Evolutionary conservation across 352 stramenopile genomes (phyloP), one percentile per base, ranked within the genome.

Genomic region (Globisporangium emineosum): DNA sequence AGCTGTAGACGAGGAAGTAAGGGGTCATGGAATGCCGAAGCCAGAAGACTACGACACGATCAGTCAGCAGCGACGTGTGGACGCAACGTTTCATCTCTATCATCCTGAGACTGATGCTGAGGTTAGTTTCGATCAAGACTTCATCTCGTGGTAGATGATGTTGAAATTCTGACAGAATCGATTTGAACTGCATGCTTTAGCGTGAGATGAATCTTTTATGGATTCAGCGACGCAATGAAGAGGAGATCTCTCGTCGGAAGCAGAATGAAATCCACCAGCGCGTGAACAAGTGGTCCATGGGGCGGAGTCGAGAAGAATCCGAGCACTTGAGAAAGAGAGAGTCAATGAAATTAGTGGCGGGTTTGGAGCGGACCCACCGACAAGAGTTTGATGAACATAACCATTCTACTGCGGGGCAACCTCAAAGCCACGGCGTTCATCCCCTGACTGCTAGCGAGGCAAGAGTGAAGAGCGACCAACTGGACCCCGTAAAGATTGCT

Each of bases 131-230:
- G 15, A 2, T 21, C 0, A 7, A 42, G 50, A 45, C 35, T 64
- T n/a, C 35, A 42, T 13, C 10, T 42, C 13, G 21, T 58, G 10
- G n/a, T 32, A 23, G 15, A 54, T n/a, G 33, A 10, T 62, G 5
- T n/a, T 30, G 43, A 42, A 8, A 17, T 23, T 8, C 8, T 51
- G 29, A 51, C 43, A n/a, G 9, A 51, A 29, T 23, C 43, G 21
- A 51, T 7, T 23, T 25, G 10, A 25, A 37, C 35, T 17, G 3
- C 19, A 42, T 40, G 17, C 17, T 32, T 12, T 54, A 90, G 81
- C 77, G 70, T n/a, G 71, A 77, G 10, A 79, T 92, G 72, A 90
- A 92, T 61, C 40, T 90, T 60, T n/a, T 88, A 25, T 92, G 83
- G 83, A 73, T 89, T 4, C 65, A 77, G 37, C 70, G 70, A 9